Conservation (phyloP, 352 stramenopile species). For the Phytophthora aleatoria region DNA sequence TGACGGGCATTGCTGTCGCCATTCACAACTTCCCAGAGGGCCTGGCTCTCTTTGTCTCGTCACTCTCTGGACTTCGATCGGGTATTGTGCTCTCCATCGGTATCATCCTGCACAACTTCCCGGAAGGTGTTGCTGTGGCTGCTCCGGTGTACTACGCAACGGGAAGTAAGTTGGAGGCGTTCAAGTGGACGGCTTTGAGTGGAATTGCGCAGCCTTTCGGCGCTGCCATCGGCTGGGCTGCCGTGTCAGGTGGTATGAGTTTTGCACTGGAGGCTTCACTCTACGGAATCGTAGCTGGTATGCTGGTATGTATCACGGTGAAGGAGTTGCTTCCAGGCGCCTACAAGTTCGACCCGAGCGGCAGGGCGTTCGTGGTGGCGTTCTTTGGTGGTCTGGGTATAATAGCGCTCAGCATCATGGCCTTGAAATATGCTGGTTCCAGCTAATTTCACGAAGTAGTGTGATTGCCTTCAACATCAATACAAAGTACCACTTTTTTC, state of each 20-base stretch:
- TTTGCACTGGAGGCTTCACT: conserved; percentile 85
- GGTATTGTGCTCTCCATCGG: conserved; percentile 93
- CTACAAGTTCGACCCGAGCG: conserved; percentile 88
- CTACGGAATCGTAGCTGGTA: conserved; percentile 92
- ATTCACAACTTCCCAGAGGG: conserved; percentile 99
- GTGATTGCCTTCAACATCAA: no score
- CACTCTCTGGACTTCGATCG: conserved; percentile 88
- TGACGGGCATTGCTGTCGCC: conserved; percentile 94
- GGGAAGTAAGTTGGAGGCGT: conserved; percentile 90
- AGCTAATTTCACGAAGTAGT: conserved; percentile 26
- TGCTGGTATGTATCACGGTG: conserved; percentile 92
- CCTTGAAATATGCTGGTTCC: conserved; percentile 81
- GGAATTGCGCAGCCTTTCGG: conserved; percentile 93
- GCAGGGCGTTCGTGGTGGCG: conserved; percentile 85
- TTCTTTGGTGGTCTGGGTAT: conserved; percentile 89
- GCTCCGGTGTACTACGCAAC: conserved; percentile 97
- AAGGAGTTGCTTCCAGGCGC: conserved; percentile 93
- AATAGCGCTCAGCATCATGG: conserved; percentile 90
- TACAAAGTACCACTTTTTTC: no score
- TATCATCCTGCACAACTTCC: conserved; percentile 98
- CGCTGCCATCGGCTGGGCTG: conserved; percentile 75
- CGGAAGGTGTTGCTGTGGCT: conserved; percentile 94
- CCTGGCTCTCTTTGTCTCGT: conserved; percentile 94
- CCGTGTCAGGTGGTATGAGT: conserved; percentile 56
- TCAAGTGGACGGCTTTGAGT: conserved; percentile 91